Evolutionary conservation across 75 land plant species (phyloP), one percentile per base, ranked within the genome.

Genomic region (Chamaecyparis obtusa): DNA sequence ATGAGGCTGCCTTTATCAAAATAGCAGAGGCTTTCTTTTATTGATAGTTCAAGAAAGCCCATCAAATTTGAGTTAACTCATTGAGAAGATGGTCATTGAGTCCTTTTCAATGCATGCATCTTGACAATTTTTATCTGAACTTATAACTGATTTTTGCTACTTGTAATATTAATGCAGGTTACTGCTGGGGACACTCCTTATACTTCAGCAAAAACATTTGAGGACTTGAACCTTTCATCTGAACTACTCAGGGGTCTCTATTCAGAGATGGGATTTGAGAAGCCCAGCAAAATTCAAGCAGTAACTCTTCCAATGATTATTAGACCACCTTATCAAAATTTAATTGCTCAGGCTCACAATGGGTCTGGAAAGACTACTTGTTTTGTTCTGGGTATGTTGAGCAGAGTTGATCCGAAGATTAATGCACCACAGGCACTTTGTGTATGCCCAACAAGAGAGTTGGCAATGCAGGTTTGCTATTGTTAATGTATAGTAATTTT

Each of bases 341-440:
- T 98, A 72, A 92, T 98, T 56, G 99, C 99, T 30, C 99, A 98
- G 44, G 99, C 99, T 49, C 99, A 98, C 86, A 96, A 98, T 90
- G 99, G 99, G 27, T 96, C 99, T 84, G 99, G 99, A 13, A 98
- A 98, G 89, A 98, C 99, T 3, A 98, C 99, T 39, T 98, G 99
- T 81, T 98, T 98, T 87, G 96, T 94, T 21, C 95, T 98, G 67
- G 99, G 99, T 5, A 98, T 98, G 99, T 85, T 98, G 89, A 93
- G 95, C 78, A 92, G 99, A 35, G 99, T 96, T n/a, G 94, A 96
- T 89, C 93, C 95, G 3, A 91, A 85, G 1, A 2, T 90, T 44
- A 84, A 89, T 27, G 93, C 90, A 46, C 99, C 99, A 48, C 99
- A 98, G 79, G 99, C 99, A 5, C 86, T 98, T 15, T 96, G 99